Percentiles rank a stretch among this genome's conserved stretches.
These are phyloP conservation scores for Fusarium verrucosum DNA, from an alignment of 2,329 filamentous ascomycete genomes.

Conservation along the genomic window DNA sequence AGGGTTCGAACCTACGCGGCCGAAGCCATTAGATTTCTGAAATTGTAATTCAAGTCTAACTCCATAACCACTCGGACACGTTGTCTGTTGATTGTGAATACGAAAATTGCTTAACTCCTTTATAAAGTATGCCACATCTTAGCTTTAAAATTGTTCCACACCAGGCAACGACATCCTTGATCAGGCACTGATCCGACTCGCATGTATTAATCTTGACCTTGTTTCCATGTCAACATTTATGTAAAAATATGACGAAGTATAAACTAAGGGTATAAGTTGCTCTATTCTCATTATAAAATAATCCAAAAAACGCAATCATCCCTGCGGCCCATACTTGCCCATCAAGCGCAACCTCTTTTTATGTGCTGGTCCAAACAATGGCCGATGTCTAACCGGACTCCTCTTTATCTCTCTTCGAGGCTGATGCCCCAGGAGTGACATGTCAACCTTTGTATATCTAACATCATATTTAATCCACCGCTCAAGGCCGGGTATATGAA, in stretches of 20 bases:
- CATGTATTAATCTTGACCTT: too few species aligned
- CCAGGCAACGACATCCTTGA: too few species aligned
- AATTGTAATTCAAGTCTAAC: too few species aligned
- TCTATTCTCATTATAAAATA: background rate
- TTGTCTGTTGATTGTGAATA: too few species aligned
- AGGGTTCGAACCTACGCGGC: too few species aligned
- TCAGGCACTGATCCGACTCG: too few species aligned
- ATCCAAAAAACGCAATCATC: conserved; percentile 7
- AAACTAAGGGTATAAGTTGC: background rate
- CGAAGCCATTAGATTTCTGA: too few species aligned
- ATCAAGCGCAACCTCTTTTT: conserved; percentile 30
- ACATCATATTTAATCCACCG: conserved; percentile 61
- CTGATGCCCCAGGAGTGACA: conserved; percentile 48
- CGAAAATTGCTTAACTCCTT: too few species aligned
- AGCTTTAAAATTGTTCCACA: too few species aligned
- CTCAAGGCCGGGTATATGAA: conserved; percentile 58
- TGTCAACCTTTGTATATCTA: conserved; percentile 61
- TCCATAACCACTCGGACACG: too few species aligned
- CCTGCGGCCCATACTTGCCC: conserved; percentile 23
- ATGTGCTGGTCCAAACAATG: conserved; percentile 18
- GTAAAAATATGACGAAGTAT: background rate
- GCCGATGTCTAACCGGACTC: conserved; percentile 6
- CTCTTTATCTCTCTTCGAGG: conserved; percentile 23
- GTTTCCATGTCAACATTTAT: too few species aligned
- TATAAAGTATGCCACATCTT: too few species aligned